Evolutionary conservation across 78 protist genomes (phyloP).

Genomic region (Bodo saltans): DNA sequence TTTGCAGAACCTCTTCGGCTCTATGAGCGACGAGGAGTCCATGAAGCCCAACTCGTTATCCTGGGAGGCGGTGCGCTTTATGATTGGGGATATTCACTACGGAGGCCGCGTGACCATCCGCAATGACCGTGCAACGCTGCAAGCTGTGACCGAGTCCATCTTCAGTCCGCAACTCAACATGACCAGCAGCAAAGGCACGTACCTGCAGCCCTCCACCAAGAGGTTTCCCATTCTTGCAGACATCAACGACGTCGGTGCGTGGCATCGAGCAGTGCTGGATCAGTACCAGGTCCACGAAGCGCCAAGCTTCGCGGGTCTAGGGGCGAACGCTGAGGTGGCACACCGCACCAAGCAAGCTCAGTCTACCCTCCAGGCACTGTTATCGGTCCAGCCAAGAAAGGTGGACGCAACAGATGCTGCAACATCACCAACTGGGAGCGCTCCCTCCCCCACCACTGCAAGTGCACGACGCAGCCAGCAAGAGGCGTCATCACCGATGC

Average conservation of each 20-base stretch:
- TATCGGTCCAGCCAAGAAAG: conserved; percentile 68
- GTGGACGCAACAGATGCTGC: not conserved
- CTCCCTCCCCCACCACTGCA: not conserved
- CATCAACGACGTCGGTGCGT: not conserved
- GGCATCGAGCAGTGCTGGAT: conserved; percentile 26
- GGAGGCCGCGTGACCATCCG: conserved; percentile 86
- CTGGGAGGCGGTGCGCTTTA: conserved; percentile 70
- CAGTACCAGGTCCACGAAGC: conserved; percentile 45
- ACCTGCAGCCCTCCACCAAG: not conserved
- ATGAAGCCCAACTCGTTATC: conserved; percentile 44
- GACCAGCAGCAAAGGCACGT: not conserved
- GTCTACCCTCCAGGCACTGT: conserved; percentile 41
- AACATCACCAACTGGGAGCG: not conserved
- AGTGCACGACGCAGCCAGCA: not conserved
- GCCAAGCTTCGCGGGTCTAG: conserved; percentile 75
- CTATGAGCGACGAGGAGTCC: conserved; percentile 35
- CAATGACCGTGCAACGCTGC: conserved; percentile 57
- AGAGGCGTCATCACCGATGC: not conserved
- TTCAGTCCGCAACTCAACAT: not conserved
- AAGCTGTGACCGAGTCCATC: conserved; percentile 40
- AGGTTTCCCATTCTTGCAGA: not conserved
- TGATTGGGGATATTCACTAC: conserved; percentile 77
- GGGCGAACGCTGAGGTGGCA: conserved; percentile 74
- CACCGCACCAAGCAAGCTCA: conserved; percentile 32
- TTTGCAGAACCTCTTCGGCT: conserved; percentile 65